Base-by-base conservation (phyloP, 371 early-diverging fungal genomes). In the Enteropsectra breve region DNA sequence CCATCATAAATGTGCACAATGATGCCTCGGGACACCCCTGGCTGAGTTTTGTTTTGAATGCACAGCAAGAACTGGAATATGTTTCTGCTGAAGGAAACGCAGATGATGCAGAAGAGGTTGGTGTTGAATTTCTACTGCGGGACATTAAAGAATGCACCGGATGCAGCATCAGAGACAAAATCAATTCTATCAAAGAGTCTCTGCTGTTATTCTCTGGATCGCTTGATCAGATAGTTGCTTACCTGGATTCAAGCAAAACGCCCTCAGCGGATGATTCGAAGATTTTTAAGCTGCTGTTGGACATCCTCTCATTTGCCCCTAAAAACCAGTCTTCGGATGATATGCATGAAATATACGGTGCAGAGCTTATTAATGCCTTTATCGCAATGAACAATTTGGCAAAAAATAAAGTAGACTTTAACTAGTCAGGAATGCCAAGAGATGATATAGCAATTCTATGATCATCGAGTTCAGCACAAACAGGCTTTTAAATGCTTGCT, bases 51-150 rank as follows among this genome's bases (percentile, higher is more conserved):
- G 92, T 75, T 92, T 46, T 79, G 21, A 92, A 55, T 87, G 91
- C 40, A 85, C 88, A 54, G 85, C 87, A 78, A 89, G 91, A 28
- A 32, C 94, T 95, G 80, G 86, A 87, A 78, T 92, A 97, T 78
- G 85, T 93, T 23, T 87, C 89, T 4, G 90, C 90, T 21, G 85
- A 85, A 57, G 92, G 96, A 69, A 95, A 90, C 38, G 94, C 96
- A 1, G 97, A 97, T 74, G 97, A 98, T 82, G 90, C 96, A 5
- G 99, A 98, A 81, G 97, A 97, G 79, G 94, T 98, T 71, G 97
- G 99, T 60, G 97, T 98, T 0, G 99, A 97, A 77, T 96, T 96
- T 75, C 83, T 98, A 69, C 83, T 98, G 60, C 86, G 95, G 64
- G 96, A 95, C 76, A 90, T 97, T 72, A 70, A 72, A 45, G 68